Evolutionary conservation across 169 alveolate species (phyloP), one percentile per base, ranked within the genome.

Genomic region (Eimeria praecox): DNA sequence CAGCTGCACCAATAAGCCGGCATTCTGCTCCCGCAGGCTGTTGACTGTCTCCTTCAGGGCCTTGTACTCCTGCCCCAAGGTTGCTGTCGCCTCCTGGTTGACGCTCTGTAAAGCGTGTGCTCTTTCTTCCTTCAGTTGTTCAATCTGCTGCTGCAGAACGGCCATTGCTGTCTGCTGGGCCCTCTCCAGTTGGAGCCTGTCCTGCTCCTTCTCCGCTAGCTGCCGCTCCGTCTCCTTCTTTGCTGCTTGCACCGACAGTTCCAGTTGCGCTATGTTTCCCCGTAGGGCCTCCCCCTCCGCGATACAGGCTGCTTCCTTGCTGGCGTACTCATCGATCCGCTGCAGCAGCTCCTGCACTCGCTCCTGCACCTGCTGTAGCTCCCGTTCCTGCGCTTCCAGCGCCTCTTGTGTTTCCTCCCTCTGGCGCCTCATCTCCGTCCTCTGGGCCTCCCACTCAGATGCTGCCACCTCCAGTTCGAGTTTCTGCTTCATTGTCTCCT

Each of bases 101-200:
- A 52, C 59, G 2, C 27, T 44, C 33, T 54, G 80, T 24, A 52
- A 56, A 33, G 64, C 71, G 4, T 33, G 35, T 27, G 78, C 35
- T 38, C 77, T 46, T 44, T 56, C 92, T 59, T 3, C 66, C 80
- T 85, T 27, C 4, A 85, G 66, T 40, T 52, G 38, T 46, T 85
- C 92, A 85, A 85, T 59, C 56, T 85, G 92, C 35, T 85, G 78
- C 92, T 85, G 44, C 92, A 85, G 40, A 24, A 54, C 92, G 4
- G 73, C 92, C 46, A 85, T 27, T 16, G 77, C 92, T 33, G 73
- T 49, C 92, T 56, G 62, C 66, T 85, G 92, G 12, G 92, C 92
- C 62, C 16, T 12, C 77, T 85, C 78, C 73, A 85, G 78, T 56
- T 85, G 92, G 24, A 46, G 46, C 44, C 4, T 85, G 44, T 85